Conservation (phyloP, 345 rosid genomes). For the Brassica incana region DNA sequence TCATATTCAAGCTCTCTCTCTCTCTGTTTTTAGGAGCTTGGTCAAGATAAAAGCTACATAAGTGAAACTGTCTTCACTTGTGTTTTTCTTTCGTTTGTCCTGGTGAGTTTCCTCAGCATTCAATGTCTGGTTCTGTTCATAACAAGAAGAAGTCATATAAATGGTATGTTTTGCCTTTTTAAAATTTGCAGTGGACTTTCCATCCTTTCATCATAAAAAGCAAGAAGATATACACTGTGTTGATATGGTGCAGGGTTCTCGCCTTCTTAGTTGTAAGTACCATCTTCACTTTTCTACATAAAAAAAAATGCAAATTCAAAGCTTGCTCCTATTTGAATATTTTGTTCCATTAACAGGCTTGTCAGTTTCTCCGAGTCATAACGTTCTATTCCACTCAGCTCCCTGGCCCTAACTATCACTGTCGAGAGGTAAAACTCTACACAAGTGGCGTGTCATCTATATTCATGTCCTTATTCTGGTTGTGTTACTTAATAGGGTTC, state of each 20-base stretch:
- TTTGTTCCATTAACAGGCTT: conserved; percentile 53
- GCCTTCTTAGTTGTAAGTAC: conserved; percentile 89
- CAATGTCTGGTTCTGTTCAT: background rate
- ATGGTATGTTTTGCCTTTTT: background rate
- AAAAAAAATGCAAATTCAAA: background rate
- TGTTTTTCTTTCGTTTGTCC: conserved; percentile 63
- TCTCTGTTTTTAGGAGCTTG: conserved; percentile 64
- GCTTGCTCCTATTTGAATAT: background rate
- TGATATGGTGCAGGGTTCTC: conserved; percentile 95
- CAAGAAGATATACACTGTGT: conserved; percentile 92
- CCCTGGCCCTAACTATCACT: conserved; percentile 97
- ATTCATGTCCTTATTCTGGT: conserved; percentile 3
- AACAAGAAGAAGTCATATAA: background rate
- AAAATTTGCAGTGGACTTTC: conserved; percentile 81
- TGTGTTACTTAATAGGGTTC: conserved; percentile 66
- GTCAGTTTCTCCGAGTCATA: conserved; percentile 77
- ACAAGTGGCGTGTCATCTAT: background rate
- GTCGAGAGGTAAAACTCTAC: conserved; percentile 70
- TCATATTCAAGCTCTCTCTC: conserved; percentile 10
- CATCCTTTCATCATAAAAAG: conserved; percentile 91
- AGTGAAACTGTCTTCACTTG: conserved; percentile 78
- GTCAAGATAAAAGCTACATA: conserved; percentile 82
- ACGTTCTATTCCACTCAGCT: conserved; percentile 96
- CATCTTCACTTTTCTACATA: background rate
- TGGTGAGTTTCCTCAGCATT: conserved; percentile 56